Evolutionary conservation across 108 stramenopile genomes (phyloP).

Genomic region (Discostella stelligeroides): DNA sequence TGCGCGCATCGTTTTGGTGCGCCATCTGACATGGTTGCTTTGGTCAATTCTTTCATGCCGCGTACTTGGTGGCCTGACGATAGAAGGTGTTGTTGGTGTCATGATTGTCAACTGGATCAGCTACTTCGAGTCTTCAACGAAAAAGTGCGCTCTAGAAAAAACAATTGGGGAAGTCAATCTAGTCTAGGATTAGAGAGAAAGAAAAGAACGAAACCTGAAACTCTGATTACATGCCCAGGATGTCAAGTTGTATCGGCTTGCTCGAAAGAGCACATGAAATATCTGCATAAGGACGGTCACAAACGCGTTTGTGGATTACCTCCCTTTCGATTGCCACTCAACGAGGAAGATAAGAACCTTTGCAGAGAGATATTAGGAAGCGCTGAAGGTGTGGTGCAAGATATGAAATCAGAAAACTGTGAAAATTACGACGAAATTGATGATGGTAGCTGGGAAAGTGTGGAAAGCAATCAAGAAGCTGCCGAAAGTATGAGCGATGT

Average conservation of each 20-base stretch:
- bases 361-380: conserved; percentile 34
- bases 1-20: conserved; percentile 52
- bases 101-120: conserved; percentile 33
- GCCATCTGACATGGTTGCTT: conserved; percentile 41
- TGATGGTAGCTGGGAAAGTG: conserved; percentile 62
- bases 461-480: conserved; percentile 51
- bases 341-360: conserved; percentile 36
- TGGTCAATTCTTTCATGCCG: conserved; percentile 48
- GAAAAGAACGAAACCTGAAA: not conserved
- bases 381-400: conserved; percentile 9
- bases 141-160: conserved; percentile 23
- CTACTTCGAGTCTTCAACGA: conserved; percentile 8
- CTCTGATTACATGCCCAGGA: conserved; percentile 24
- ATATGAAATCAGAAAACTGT: too few species aligned
- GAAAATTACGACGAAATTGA: conserved; percentile 38
- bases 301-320: conserved; percentile 46
- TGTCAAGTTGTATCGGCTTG: conserved; percentile 41
- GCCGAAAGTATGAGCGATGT: conserved; percentile 7
- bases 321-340: conserved; percentile 37
- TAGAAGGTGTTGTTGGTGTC: conserved; percentile 46
- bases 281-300: conserved; percentile 45
- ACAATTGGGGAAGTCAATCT: conserved; percentile 20
- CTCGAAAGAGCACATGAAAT: conserved; percentile 45
- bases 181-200: conserved; percentile 8
- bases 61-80: conserved; percentile 59